These are phyloP conservation scores for Candida namnaoensis DNA, from an alignment of 805 yeast species.

Conservation along the genomic window DNA sequence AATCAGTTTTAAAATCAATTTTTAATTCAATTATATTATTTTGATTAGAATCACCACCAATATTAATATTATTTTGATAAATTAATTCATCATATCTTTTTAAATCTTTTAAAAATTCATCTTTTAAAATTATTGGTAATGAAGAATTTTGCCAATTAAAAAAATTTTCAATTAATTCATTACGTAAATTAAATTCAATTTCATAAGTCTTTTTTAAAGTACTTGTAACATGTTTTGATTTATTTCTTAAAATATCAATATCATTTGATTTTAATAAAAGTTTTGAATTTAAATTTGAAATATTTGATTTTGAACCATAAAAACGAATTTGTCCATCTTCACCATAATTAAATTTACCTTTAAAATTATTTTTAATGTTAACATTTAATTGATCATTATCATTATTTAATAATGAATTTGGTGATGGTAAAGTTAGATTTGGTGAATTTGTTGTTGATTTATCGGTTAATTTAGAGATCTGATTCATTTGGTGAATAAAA, in stretches of 20 bases:
- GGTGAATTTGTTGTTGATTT: not conserved
- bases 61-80: not conserved
- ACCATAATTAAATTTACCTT: constrained; percentile 3
- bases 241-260: not conserved
- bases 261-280: constrained; percentile 1
- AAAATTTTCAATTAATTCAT: constrained; percentile 4
- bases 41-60: too few species aligned
- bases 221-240: constrained; percentile 1
- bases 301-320: constrained; percentile 6
- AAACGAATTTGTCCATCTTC: constrained; percentile 5
- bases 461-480: too few species aligned
- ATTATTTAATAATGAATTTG: too few species aligned
- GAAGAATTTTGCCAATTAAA: constrained; percentile 8
- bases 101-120: constrained; percentile 4
- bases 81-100: not conserved
- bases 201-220: constrained; percentile 1
- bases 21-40: too few species aligned
- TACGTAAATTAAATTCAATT: constrained; percentile 1
- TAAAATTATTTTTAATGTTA: not conserved
- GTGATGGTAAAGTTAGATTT: not conserved
- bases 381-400: too few species aligned
- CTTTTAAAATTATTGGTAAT: constrained; percentile 3
- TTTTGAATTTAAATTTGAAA: constrained; percentile 1
- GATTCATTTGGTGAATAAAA: too few species aligned
- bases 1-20: not conserved